Evolutionary conservation across 164 flowering plant genomes (phyloP).

Genomic region (Tinospora cordifolia): DNA sequence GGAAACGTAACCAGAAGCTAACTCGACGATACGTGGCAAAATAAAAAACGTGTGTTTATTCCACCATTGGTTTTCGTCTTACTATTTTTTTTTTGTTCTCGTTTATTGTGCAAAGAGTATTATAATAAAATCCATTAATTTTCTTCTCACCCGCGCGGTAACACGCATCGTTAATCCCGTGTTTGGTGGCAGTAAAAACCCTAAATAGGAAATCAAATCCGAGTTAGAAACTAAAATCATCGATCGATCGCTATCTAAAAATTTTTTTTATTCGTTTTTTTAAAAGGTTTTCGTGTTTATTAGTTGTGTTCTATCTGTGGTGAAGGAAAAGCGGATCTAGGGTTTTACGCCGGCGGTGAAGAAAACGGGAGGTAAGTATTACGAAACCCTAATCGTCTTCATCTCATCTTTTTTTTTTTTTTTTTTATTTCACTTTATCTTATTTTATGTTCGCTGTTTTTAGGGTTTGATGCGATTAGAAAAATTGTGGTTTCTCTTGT

Average conservation of each 20-base stretch:
- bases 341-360: not conserved
- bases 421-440: not conserved
- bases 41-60: too few relatives aligned
- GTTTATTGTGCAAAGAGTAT: too few relatives aligned
- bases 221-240: too few relatives aligned
- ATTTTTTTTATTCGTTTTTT: not conserved
- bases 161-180: not conserved
- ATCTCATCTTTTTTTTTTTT: not conserved
- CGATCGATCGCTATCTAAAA: not conserved
- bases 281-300: too few relatives aligned
- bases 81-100: too few relatives aligned
- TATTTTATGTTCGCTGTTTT: not conserved
- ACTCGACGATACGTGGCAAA: too few relatives aligned
- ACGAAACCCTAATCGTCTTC: constrained; percentile 3
- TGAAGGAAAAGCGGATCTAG: constrained; percentile 10
- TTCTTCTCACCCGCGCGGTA: too few relatives aligned
- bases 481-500: not conserved
- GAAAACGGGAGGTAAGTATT: constrained; percentile 4
- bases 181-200: not conserved
- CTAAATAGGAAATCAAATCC: not conserved
- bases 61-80: too few relatives aligned
- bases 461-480: not conserved
- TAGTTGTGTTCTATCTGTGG: not conserved
- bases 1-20: not conserved
- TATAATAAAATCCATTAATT: too few relatives aligned